Base-by-base conservation (phyloP, 768 basidiomycete genomes). In the Termitomyces sp. region DNA sequence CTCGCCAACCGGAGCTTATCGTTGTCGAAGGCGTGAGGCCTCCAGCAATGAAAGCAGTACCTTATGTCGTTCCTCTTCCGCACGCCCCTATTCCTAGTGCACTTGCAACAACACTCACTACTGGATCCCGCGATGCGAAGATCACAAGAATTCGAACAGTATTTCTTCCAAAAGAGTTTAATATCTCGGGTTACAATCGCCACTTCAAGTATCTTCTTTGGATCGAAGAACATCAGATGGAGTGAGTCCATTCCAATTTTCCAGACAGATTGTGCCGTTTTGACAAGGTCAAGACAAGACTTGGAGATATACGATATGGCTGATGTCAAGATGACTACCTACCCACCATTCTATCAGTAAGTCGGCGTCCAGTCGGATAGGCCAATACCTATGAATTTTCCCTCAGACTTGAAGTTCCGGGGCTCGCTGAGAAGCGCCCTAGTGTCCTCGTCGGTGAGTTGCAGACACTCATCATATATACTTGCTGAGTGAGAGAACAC, bases 401-500 rank as follows among this genome's bases (percentile, higher is more conserved):
- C 37, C 16, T 51, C n/a, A 80, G 79, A 53, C 66, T 80, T 24
- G 58, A 64, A 31, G 76, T 80, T 24, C 76, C 80, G 14, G 83
- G 82, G 1, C 67, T 86, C 7, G 80, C 82, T 2, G 83, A 85
- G 62, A 84, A 83, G 56, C 72, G 83, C 1, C 80, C 83, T 0
- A 80, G 80, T 57, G 77, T 85, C 16, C 73, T 85, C 5, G 73
- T 83, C 34, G 85, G 85, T 75, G 64, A 69, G 71, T 68, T 4
- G 24, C 31, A 18, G 16, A 37, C 56, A 59, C 42, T 47, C 57
- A 31, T 27, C 14, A 32, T 16, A 42, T 31, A 10, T 20, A 13
- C 24, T 18, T 0, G 27, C 9, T 46, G 18, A 46, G 43, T n/a
- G 6, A 27, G 3, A 29, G n/a, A 29, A 46, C n/a, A 47, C 26